Evolutionary conservation across 768 basidiomycete species (phyloP), one percentile per base, ranked within the genome.

Genomic region (Cystofilobasidium ferigula): DNA sequence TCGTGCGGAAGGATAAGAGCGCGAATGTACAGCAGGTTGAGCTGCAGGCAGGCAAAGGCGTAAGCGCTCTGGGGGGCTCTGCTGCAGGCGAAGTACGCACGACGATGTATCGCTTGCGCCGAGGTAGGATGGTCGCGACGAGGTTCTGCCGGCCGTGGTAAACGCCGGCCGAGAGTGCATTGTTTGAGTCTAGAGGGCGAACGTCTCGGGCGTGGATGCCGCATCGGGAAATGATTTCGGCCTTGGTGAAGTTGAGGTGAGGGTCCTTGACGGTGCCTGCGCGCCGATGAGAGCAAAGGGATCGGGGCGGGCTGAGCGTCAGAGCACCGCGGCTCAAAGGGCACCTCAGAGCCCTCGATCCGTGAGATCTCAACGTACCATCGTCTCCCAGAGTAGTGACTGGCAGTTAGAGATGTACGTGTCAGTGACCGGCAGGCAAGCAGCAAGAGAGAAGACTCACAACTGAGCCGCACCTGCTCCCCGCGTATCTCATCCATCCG

Each of bases 131-230:
- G 16, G 62, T 63, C 2, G 67, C 67, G 47, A 68, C 67, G 16
- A 68, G 61, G 45, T 68, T 68, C 47, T 68, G 67, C 8, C 67
- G 56, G 4, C 67, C 67, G 13, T 43, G 36, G 48, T 68, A 68
- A 6, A 63, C 28, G 8, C 53, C 40, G 9, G 48, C 56, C 0
- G 47, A 45, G 47, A 63, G 22, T 7, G 57, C 47, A 35, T 62
- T 58, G 36, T 68, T 68, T 3, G 43, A 48, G 35, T 68, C 67
- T 0, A 68, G 57, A 16, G 67, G 67, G 12, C 66, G 61, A 20
- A 67, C 66, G 42, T 67, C 66, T 10, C 66, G 53, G 2, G 66
- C 51, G 30, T 67, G 60, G 14, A 67, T 61, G 28, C 35, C 26
- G 7, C 12, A 28, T 13, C 18, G 45, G 20, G 32, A 20, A 26